Conservation (phyloP, 2,329 filamentous ascomycete species). For the Thielaviopsis populi region DNA sequence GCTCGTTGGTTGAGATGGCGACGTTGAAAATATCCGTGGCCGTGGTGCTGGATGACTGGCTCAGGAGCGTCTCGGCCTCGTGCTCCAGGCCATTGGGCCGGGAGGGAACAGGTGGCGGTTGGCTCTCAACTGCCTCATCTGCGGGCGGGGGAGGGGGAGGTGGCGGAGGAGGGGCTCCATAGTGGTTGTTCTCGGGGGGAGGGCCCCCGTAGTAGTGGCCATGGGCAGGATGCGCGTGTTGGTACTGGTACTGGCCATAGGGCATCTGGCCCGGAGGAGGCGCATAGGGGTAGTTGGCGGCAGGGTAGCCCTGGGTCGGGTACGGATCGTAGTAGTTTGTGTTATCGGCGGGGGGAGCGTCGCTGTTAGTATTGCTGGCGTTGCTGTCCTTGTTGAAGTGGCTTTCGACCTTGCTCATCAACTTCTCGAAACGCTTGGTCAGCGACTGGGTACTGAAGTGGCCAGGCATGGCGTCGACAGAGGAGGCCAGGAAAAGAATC, state of each 20-base stretch:
- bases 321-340: slow-evolving; percentile 11
- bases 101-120: slow-evolving; percentile 17
- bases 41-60: slow-evolving; percentile 19
- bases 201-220: not conserved
- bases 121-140: not conserved
- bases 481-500: not conserved
- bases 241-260: slow-evolving; percentile 13
- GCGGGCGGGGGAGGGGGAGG: not conserved
- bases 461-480: slow-evolving; percentile 8
- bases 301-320: not conserved
- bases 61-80: not conserved
- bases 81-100: slow-evolving; percentile 5
- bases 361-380: not conserved
- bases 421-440: slow-evolving; percentile 15
- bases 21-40: slow-evolving; percentile 38
- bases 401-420: slow-evolving; percentile 14
- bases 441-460: slow-evolving; percentile 6
- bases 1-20: slow-evolving; percentile 38
- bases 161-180: not conserved
- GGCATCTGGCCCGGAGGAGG: not conserved
- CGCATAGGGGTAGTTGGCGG: slow-evolving; percentile 2
- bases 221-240: slow-evolving; percentile 1
- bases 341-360: not conserved
- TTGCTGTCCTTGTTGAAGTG: slow-evolving; percentile 4
- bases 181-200: slow-evolving; percentile 3